Base-by-base conservation (phyloP, 345 rosid genomes). In the Ricinus communis region DNA sequence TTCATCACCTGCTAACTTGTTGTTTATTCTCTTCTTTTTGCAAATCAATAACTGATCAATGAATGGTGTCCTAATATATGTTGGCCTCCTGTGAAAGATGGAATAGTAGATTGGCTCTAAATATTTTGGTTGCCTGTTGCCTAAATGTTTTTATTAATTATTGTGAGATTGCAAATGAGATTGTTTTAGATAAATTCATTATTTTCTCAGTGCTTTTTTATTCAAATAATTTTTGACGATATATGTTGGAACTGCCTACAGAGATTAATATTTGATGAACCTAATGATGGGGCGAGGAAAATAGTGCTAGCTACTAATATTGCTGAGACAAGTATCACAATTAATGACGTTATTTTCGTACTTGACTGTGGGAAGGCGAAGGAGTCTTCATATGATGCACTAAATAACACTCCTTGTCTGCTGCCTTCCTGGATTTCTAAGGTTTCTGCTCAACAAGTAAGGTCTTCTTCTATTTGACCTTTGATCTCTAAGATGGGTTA, bases 291-390 rank as follows among this genome's bases (percentile, higher is more conserved):
- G 70, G 91, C 88, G 68, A 84, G 97, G 75, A 93, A 93, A 83
- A 85, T 93, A 62, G 94, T 93, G 66, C 85, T 93, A 22, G 88
- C 96, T 57, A 93, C 98, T 24, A 93, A 93, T 82, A 93, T 93
- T 74, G 93, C 98, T 27, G 98, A 93, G 88, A 93, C 98, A 66
- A 91, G 98, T 85, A 91, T 93, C 82, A 93, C 97, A 31, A 88
- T 93, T 53, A 85, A 90, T 73, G 98, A 93, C 75, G 89, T 90
- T 74, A 87, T 88, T 68, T 93, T 87, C 66, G 98, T 93, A 79
- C 78, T 93, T 25, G 98, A 93, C 78, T 93, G 96, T 80, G 98
- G 98, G 70, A 91, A 93, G 81, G 97, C 97, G 65, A 93, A 93
- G 77, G 97, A 88, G 90, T 86, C 94, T 27, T 91, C 97, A 8